Conservation (phyloP, 106 monocot genomes). For the Gastrodia elata region DNA sequence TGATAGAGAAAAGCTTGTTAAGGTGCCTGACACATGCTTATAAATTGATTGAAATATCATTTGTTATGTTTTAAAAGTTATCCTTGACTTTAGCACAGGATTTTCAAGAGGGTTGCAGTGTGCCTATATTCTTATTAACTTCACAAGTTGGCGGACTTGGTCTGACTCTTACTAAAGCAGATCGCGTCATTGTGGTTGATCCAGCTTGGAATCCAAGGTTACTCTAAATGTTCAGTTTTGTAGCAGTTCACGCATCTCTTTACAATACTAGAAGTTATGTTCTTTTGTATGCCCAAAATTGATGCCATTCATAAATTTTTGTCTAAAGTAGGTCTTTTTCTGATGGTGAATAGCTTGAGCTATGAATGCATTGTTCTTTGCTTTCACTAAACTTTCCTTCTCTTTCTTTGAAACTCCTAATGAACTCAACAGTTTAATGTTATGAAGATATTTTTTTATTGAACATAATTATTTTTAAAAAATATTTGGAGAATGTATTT, state of each 20-base stretch:
- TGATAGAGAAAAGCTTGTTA: slow-evolving; percentile 78
- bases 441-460: neutral
- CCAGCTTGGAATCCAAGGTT: slow-evolving; percentile 99
- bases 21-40: slow-evolving; percentile 29
- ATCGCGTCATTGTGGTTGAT: slow-evolving; percentile 97
- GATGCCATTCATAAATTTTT: neutral
- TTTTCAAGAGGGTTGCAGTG: slow-evolving; percentile 82
- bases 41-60: neutral
- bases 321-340: neutral
- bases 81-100: slow-evolving; percentile 30
- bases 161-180: slow-evolving; percentile 90
- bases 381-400: neutral
- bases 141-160: slow-evolving; percentile 99
- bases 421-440: neutral
- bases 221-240: neutral
- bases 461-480: neutral
- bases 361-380: neutral
- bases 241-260: neutral
- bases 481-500: neutral
- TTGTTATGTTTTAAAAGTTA: neutral
- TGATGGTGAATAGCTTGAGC: neutral
- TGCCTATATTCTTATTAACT: slow-evolving; percentile 83
- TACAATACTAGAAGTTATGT: neutral
- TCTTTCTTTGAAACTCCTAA: neutral
- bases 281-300: neutral